Conservation (phyloP, 768 basidiomycete species). For the Mycena indigotica region DNA sequence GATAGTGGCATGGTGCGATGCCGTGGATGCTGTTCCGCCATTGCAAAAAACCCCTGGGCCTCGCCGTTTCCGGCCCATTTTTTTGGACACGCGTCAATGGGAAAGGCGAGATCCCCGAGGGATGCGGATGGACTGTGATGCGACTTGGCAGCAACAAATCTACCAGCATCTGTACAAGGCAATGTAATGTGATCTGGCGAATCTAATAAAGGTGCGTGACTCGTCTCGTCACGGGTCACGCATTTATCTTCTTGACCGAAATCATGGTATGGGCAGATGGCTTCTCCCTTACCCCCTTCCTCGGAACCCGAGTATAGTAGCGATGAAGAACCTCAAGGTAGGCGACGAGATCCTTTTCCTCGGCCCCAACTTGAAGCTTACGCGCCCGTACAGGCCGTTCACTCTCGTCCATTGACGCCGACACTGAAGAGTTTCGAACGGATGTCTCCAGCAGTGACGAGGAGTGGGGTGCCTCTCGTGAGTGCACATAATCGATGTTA, state of each 20-base stretch:
- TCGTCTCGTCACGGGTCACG: too few species aligned
- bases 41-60: neutral
- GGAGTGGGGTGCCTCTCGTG: neutral
- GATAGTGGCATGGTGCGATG: neutral
- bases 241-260: neutral
- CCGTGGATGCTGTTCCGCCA: neutral
- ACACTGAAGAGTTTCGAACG: neutral
- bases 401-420: neutral
- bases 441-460: neutral
- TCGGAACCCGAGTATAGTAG: neutral
- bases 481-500: too few species aligned
- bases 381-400: neutral
- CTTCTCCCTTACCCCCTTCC: neutral
- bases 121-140: neutral
- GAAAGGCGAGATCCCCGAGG: neutral
- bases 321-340: neutral
- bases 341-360: neutral
- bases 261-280: neutral
- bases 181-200: neutral
- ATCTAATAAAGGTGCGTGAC: too few species aligned
- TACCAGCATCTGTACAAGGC: neutral
- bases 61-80: neutral
- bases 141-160: neutral
- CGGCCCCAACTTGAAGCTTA: neutral
- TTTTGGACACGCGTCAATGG: neutral